A percentile compares a stretch with the other conserved stretches of the same genome.
Evolutionary conservation across 1,139 yeast species (phyloP).

Genomic region (Yamadazyma jaroonii): DNA sequence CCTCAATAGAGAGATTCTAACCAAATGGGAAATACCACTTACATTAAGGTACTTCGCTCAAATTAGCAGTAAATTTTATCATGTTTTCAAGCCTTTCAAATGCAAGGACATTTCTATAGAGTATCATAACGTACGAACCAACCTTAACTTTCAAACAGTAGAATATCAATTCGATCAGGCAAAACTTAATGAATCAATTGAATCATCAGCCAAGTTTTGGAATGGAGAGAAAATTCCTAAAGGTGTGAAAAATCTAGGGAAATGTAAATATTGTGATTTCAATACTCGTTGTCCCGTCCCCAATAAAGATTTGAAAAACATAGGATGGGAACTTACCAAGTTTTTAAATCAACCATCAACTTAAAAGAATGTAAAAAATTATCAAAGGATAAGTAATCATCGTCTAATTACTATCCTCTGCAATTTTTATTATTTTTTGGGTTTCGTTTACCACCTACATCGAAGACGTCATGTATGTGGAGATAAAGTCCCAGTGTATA

Average conservation of each 20-base stretch:
- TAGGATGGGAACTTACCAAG: constrained; percentile 15
- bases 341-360: constrained; percentile 10
- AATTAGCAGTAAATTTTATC: constrained; percentile 49
- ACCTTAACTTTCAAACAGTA: constrained; percentile 34
- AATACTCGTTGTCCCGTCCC: constrained; percentile 32
- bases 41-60: constrained; percentile 58
- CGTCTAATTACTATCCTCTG: constrained; percentile 28
- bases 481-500: constrained; percentile 35
- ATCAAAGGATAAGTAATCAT: constrained; percentile 29
- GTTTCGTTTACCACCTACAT: constrained; percentile 49
- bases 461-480: constrained; percentile 42
- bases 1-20: constrained; percentile 17
- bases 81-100: constrained; percentile 28
- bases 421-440: constrained; percentile 37
- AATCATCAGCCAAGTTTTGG: constrained; percentile 49
- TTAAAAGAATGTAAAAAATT: constrained; percentile 29
- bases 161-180: constrained; percentile 32
- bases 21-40: constrained; percentile 50
- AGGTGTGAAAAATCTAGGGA: constrained; percentile 32
- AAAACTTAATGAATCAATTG: constrained; percentile 24
- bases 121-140: constrained; percentile 42
- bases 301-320: constrained; percentile 16
- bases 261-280: constrained; percentile 57
- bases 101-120: constrained; percentile 46
- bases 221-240: constrained; percentile 48